These are phyloP conservation scores for Lodderomyces theae DNA, from an alignment of 1,139 yeast species.

Conservation along the genomic window DNA sequence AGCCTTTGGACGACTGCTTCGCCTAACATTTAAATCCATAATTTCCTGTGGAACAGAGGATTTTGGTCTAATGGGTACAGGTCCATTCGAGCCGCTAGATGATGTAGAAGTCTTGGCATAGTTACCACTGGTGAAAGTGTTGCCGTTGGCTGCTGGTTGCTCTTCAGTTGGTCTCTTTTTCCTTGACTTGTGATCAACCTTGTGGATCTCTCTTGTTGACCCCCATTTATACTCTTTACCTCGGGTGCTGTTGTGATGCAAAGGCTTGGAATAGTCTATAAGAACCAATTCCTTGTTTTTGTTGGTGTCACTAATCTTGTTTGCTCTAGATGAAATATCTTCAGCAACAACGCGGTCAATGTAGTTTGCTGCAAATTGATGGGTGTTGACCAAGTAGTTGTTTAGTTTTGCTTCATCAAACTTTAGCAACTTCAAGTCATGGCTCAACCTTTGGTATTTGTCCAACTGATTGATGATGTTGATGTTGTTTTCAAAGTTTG, in stretches of 20 bases:
- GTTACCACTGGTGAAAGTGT: slow-evolving; percentile 12
- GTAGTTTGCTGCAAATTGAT: slow-evolving; percentile 30
- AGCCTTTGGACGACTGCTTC: slow-evolving; percentile 14
- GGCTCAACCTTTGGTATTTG: slow-evolving; percentile 23
- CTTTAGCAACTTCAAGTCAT: slow-evolving; percentile 26
- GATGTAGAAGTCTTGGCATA: background rate
- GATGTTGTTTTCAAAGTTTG: slow-evolving; percentile 25
- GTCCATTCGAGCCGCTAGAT: slow-evolving; percentile 4
- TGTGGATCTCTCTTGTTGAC: slow-evolving; percentile 23
- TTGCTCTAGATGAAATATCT: slow-evolving; percentile 27
- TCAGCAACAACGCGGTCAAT: slow-evolving; percentile 38
- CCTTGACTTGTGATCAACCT: slow-evolving; percentile 15
- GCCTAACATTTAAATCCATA: slow-evolving; percentile 10
- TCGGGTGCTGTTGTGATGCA: slow-evolving; percentile 22
- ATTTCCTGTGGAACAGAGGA: background rate
- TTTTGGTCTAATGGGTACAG: slow-evolving; percentile 11
- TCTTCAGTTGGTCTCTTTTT: slow-evolving; percentile 13
- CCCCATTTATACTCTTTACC: slow-evolving; percentile 36
- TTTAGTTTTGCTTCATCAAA: slow-evolving; percentile 28
- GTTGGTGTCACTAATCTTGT: slow-evolving; percentile 18
- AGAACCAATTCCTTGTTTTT: slow-evolving; percentile 16
- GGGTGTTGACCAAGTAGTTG: slow-evolving; percentile 24
- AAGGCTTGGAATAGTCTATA: slow-evolving; percentile 18
- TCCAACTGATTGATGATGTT: slow-evolving; percentile 31
- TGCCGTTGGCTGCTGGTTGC: background rate